A percentile compares a stretch with the other conserved stretches of the same genome.
These are phyloP conservation scores for Skeletonema potamos DNA, from an alignment of 108 stramenopile species.

Conservation along the genomic window DNA sequence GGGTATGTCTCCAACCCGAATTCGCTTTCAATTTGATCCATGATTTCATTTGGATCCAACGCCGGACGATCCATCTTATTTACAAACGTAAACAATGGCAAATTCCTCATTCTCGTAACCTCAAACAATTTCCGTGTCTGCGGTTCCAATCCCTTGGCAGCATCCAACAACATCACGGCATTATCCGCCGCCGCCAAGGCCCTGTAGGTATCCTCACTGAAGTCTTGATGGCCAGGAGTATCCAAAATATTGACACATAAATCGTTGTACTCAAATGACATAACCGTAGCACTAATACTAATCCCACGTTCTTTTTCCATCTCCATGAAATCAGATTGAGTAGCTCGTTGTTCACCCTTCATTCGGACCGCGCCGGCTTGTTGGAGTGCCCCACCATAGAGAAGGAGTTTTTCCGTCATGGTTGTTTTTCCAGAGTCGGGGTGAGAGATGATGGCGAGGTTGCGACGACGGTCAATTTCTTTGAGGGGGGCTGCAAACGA, in stretches of 20 bases:
- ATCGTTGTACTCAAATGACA: conserved; percentile 90
- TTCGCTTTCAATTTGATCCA: conserved; percentile 95
- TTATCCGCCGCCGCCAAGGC: conserved; percentile 95
- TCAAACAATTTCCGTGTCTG: conserved; percentile 95
- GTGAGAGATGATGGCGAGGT: conserved; percentile 95
- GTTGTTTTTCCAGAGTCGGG: conserved; percentile 97
- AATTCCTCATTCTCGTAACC: conserved; percentile 64
- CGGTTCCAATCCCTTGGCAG: conserved; percentile 94
- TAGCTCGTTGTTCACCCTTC: conserved; percentile 84
- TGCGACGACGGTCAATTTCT: conserved; percentile 89
- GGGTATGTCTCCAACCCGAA: conserved; percentile 91
- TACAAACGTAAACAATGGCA: conserved; percentile 88
- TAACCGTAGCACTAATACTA: conserved; percentile 87
- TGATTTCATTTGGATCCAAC: conserved; percentile 89
- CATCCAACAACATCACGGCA: conserved; percentile 95
- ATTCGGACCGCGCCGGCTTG: conserved; percentile 94
- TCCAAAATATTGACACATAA: conserved; percentile 78
- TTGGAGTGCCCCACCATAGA: conserved; percentile 91
- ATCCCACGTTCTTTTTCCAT: conserved; percentile 96
- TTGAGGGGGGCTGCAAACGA: conserved; percentile 45
- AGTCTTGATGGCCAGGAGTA: conserved; percentile 95
- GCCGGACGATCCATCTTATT: conserved; percentile 97
- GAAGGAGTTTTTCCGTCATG: conserved; percentile 94
- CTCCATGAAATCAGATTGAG: conserved; percentile 92
- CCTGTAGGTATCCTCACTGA: conserved; percentile 95